Evolutionary conservation across 345 rosid species (phyloP).

Genomic region (Euclidium syriacum): DNA sequence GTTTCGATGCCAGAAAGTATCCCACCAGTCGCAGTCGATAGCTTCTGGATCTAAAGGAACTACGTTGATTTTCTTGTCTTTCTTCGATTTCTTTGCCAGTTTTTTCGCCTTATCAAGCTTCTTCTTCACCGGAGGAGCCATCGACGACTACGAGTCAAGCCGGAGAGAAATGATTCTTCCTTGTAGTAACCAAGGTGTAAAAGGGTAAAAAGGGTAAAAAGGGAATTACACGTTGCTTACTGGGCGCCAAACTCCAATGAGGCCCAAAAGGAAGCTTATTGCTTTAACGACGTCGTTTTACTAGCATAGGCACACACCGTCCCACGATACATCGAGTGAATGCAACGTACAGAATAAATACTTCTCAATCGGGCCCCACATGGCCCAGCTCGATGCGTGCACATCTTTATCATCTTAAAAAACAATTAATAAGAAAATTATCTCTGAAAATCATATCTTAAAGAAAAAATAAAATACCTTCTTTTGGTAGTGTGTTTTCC

Average conservation of each 20-base stretch:
- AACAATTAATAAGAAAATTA: not conserved
- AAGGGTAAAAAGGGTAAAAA: not conserved
- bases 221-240: not conserved
- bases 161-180: not conserved
- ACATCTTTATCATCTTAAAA: not conserved
- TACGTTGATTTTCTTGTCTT: conserved; percentile 31
- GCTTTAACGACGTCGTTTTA: too few species aligned
- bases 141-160: not conserved
- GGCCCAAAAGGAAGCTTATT: too few species aligned
- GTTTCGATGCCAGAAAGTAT: conserved; percentile 68
- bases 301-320: not conserved
- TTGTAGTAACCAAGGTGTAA: not conserved
- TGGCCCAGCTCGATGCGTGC: not conserved
- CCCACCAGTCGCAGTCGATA: conserved; percentile 92
- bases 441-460: too few species aligned
- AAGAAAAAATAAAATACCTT: too few species aligned
- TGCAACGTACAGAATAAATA: not conserved
- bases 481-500: too few species aligned
- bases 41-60: conserved; percentile 66
- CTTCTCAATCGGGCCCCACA: not conserved
- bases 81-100: conserved; percentile 57
- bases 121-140: conserved; percentile 69
- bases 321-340: not conserved
- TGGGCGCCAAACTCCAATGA: not conserved
- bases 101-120: conserved; percentile 47